Conservation (phyloP, 1,139 yeast species). For the Blastobotrys buckinghamii region DNA sequence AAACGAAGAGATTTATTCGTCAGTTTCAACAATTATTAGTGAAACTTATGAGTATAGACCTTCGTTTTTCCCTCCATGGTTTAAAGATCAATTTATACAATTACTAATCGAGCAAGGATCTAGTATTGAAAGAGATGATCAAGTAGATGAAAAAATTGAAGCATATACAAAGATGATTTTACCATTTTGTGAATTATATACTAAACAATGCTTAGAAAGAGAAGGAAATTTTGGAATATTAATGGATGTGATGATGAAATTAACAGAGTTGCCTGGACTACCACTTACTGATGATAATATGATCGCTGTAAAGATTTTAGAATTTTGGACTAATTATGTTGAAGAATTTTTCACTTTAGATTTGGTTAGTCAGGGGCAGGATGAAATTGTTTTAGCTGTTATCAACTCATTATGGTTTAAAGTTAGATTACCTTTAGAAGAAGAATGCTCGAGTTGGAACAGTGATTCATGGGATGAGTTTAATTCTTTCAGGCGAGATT, state of each 20-base stretch:
- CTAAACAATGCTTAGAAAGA: conserved; percentile 6
- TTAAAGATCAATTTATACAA: conserved; percentile 13
- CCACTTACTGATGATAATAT: conserved; percentile 60
- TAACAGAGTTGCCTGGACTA: conserved; percentile 55
- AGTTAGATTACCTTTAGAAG: conserved; percentile 39
- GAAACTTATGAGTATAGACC: conserved; percentile 15
- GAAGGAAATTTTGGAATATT: conserved; percentile 16
- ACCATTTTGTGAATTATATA: conserved; percentile 13
- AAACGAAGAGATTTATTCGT: conserved; percentile 32
- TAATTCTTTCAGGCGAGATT: conserved; percentile 59
- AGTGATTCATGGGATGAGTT: conserved; percentile 47
- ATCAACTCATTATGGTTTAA: conserved; percentile 60
- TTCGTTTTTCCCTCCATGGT: conserved; percentile 17
- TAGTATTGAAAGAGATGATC: conserved; percentile 1
- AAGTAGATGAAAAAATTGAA: conserved; percentile 7
- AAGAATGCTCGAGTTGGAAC: conserved; percentile 22
- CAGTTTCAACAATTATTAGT: conserved; percentile 19
- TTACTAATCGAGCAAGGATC: conserved; percentile 16
- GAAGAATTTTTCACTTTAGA: conserved; percentile 52
- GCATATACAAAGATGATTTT: conserved; percentile 7
- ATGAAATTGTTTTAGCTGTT: conserved; percentile 39
- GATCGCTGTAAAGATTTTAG: conserved; percentile 60
- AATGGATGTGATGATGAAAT: conserved; percentile 38
- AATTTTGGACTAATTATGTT: conserved; percentile 75
- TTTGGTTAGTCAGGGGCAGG: conserved; percentile 32